Base-by-base conservation (phyloP, 2,329 filamentous ascomycete genomes). In the Malbranchea zuffiana region DNA sequence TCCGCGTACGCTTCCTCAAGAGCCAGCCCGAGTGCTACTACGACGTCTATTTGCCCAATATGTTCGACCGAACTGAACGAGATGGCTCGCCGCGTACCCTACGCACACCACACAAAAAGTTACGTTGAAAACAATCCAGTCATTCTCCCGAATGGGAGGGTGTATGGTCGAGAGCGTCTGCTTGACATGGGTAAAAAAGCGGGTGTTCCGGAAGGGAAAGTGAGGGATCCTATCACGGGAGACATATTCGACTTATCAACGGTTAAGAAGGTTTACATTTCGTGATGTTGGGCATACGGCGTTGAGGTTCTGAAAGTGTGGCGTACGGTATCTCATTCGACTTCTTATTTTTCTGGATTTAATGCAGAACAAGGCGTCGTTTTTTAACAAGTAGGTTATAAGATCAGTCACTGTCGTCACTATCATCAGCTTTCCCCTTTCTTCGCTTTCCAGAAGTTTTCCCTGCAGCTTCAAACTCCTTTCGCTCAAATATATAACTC, bases 11-110 rank as follows among this genome's bases (percentile, higher is more conserved):
- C 73, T 3, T 70, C 73, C 1, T 70, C 72, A 6, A 71, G 64
- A 10, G 66, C 67, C 10, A 68, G 66, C 37, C 64, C 63, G 13
- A 61, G 65, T 31, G 72, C 80, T 1, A 77, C 76, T 2, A 34
- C 35, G 20, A 80, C 82, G 5, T 80, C 77, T 32, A 77, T 96
- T 27, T 98, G 90, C 51, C 90, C 90, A 3, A 96, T 98, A 53
- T 98, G 90, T 66, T 90, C 82, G 32, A 90, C 82, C 1, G 90
- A 98, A 61, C 74, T 98, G 39, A 96, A 96, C 57, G 82, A 87
- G 51, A 72, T 98, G 21, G 88, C 90, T 2, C 71, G 80, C 35
- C 79, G 80, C 49, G 82, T 98, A 29, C 90, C 90, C 1, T 96
- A 96, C 51, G 90, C 90, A 2, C 82, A 94, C 53, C 90, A 98